Base-by-base conservation (phyloP, 768 basidiomycete species). In the Leccinum ochraceum region DNA sequence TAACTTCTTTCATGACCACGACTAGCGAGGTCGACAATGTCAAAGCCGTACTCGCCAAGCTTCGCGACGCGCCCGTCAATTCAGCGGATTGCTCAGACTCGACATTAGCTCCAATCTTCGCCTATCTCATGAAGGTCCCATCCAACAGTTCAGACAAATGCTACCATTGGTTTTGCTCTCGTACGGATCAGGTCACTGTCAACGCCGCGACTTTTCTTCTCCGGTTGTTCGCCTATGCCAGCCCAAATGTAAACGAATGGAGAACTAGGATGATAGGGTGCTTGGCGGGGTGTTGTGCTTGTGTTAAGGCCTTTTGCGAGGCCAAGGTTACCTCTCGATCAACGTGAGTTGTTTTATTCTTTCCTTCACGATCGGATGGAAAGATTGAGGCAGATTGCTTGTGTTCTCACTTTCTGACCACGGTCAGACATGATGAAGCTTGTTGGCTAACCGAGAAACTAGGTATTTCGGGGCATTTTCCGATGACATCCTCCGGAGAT, bases 141-240 rank as follows among this genome's bases (percentile, higher is more conserved):
- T 73, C 76, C 53, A 70, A 72, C 51, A 63, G 74, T 34, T 69
- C 71, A 49, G 79, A 80, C 53, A 72, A 76, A 34, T 62, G 61
- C 32, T 60, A 82, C 56, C 94, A 97, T 67, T 95, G 93, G 92
- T 95, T 90, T 71, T 97, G 95, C 72, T 71, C 76, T 32, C 80
- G 81, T 39, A 88, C 87, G 4, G 76, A 82, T 34, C 70, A 79
- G 9, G 75, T 83, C 36, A 86, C 83, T 0, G 72, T 81, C 9
- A 87, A 85, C 60, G 84, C 88, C 2, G 92, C 95, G 0, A 86
- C 86, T 0, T 97, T 95, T 75, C 81, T 92, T 53, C 77, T 96
- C 39, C 84, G 94, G 54, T 74, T 97, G 42, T 88, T 90, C 70
- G 94, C 94, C 10, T 97, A 93, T 66, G 76, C 81, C 56, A 82